phyloP scores from a whole-genome alignment of 305 asterid genomes.

The Fraxinus sp. region DNA sequence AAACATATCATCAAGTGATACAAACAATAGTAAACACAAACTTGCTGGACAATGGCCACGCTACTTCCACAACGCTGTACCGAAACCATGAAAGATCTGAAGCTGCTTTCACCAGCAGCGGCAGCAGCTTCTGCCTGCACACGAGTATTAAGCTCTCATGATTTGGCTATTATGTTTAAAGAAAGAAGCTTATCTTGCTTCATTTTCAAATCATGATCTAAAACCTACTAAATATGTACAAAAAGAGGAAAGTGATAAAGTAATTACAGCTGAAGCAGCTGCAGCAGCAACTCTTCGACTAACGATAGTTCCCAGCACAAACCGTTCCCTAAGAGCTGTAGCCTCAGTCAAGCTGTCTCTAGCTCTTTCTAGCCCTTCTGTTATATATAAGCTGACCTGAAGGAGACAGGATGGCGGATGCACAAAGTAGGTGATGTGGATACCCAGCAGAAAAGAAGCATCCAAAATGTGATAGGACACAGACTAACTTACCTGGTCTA shows the following conservation, averaged over 20 bases:
- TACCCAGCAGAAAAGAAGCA: conserved; percentile 25
- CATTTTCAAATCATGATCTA: conserved; percentile 21
- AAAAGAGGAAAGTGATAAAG: conserved; percentile 15
- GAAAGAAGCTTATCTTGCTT: conserved; percentile 14
- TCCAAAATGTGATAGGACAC: conserved; percentile 21
- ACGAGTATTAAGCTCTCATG: conserved; percentile 14
- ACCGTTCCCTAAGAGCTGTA: conserved; percentile 91
- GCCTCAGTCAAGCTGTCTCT: conserved; percentile 94
- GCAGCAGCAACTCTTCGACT: conserved; percentile 98
- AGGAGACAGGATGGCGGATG: conserved; percentile 23
- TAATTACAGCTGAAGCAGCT: conserved; percentile 93
- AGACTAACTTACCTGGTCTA: conserved; percentile 71
- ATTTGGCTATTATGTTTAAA: conserved; percentile 1
- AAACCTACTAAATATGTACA: neutral
- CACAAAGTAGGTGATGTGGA: conserved; percentile 8
- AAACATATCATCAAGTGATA: conserved; percentile 17
- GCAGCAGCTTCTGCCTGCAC: conserved; percentile 98
- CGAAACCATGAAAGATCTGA: conserved; percentile 97
- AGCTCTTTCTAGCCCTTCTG: conserved; percentile 97
- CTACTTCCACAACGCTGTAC: conserved; percentile 99
- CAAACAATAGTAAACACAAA: conserved; percentile 36
- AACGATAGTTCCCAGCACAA: conserved; percentile 74
- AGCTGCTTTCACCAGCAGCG: conserved; percentile 98
- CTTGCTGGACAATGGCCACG: conserved; percentile 98
- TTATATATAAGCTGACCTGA: conserved; percentile 82